Evolutionary conservation across 2,329 filamentous ascomycete species (phyloP).

Genomic region (Nemania sp.): DNA sequence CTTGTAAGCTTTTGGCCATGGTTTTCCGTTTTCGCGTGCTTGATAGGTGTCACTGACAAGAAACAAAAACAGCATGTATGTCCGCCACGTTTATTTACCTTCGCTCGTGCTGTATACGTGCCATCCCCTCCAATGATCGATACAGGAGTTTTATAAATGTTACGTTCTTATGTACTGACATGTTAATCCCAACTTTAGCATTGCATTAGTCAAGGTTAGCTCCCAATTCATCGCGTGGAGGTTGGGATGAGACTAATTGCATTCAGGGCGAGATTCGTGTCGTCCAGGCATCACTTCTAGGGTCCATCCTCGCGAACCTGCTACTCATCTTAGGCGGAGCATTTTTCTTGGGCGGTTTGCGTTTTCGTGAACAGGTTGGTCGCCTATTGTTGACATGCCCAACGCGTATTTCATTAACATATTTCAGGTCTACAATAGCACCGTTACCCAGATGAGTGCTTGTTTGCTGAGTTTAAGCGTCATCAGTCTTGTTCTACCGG

Average conservation of each 20-base stretch:
- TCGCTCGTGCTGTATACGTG: not conserved
- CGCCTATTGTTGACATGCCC: not conserved
- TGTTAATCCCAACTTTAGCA: slow-evolving; percentile 54
- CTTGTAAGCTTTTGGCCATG: slow-evolving; percentile 53
- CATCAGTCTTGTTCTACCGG: slow-evolving; percentile 83
- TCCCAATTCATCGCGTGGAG: not conserved
- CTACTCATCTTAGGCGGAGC: slow-evolving; percentile 90
- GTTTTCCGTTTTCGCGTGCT: not conserved
- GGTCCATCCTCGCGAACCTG: slow-evolving; percentile 87
- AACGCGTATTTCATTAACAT: slow-evolving; percentile 10
- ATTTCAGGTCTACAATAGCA: slow-evolving; percentile 83
- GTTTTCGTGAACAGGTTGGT: slow-evolving; percentile 80
- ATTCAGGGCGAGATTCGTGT: slow-evolving; percentile 78
- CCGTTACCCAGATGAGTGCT: slow-evolving; percentile 94
- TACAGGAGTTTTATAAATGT: not conserved
- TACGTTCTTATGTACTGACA: slow-evolving; percentile 30
- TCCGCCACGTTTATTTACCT: not conserved
- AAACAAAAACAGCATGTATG: slow-evolving; percentile 38
- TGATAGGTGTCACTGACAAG: slow-evolving; percentile 26
- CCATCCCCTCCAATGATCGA: not conserved
- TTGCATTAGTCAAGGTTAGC: slow-evolving; percentile 71
- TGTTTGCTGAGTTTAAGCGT: slow-evolving; percentile 89
- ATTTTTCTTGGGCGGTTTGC: slow-evolving; percentile 83
- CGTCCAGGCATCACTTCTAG: slow-evolving; percentile 86
- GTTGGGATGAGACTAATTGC: slow-evolving; percentile 31